Evolutionary conservation across 495 filamentous ascomycete genomes (phyloP), one percentile per base, ranked within the genome.

Genomic region (Xylaria flabelliformis): DNA sequence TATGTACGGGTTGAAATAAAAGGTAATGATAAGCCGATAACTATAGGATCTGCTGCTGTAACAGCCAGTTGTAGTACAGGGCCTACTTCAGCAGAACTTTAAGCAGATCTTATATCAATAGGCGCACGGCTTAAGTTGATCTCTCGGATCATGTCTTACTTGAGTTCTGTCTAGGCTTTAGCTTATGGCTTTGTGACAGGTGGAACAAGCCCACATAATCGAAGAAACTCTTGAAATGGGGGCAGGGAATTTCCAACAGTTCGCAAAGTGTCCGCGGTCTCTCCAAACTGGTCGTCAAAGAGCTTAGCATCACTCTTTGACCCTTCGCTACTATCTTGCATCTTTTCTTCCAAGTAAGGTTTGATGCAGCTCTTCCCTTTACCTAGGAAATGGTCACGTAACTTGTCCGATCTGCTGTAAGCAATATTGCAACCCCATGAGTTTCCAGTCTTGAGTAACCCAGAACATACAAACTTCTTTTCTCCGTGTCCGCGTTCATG

Each of bases 401-500:
- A 53, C 61, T 78, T 77, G 41, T 81, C 73, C 7, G 62, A 59
- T 39, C 82, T 71, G 0, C 72, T 71, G 56, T 82, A 78, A n/a
- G 71, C 51, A 12, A n/a, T 66, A 34, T 51, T 50, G 48, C 76
- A 78, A 17, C 77, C 77, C 77, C 77, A 79, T 26, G 64, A 46
- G 2, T 53, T 55, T 19, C 74, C 76, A 42, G 73, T 51, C n/a
- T 63, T 51, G n/a, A 77, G 70, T n/a, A 39, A 56, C 12, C 76
- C 76, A 10, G n/a, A n/a, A 51, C 77, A 77, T 36, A 62, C 42
- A 32, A 74, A 77, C 75, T 81, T 84, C 74, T 84, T 83, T 55
- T 84, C 83, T 0, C 75, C 80, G 70, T 86, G n/a, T 4, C 80
- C 75, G 34, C 79, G 78, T 64, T 84, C 80, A 72, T 86, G 84